Conservation (phyloP, 2,329 filamentous ascomycete genomes). For the Neophaeococcomyces mojaviensis region DNA sequence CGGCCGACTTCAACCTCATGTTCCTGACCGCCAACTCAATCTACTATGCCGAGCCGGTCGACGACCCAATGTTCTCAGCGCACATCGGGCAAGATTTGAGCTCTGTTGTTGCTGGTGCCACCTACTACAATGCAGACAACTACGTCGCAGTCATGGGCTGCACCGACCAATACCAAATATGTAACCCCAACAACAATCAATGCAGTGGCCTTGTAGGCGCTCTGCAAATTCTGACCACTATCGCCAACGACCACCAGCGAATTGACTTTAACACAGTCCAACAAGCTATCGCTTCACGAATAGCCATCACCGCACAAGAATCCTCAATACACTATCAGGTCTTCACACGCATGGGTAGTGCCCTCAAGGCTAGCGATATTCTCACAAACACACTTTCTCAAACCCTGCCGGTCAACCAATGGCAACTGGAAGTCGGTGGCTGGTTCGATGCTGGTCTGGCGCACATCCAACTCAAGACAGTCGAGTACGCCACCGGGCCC, state of each 20-base stretch:
- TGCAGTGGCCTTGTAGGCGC: conserved; percentile 22
- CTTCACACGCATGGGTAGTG: conserved; percentile 9
- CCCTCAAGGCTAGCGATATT: conserved; percentile 15
- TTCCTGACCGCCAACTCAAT: conserved; percentile 27
- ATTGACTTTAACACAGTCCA: conserved; percentile 13
- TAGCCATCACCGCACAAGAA: conserved; percentile 8
- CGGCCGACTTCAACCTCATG: conserved; percentile 24
- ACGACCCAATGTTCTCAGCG: conserved; percentile 29
- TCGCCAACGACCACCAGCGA: neutral
- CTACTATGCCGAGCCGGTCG: conserved; percentile 21
- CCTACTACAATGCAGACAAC: conserved; percentile 21
- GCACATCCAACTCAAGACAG: conserved; percentile 21
- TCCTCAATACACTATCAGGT: conserved; percentile 10
- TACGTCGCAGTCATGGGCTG: conserved; percentile 26
- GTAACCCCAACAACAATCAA: conserved; percentile 21
- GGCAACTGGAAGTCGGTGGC: conserved; percentile 28
- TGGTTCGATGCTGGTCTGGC: conserved; percentile 27
- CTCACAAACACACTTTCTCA: conserved; percentile 12
- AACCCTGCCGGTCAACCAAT: conserved; percentile 28
- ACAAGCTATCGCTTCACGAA: conserved; percentile 8
- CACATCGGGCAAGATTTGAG: conserved; percentile 12
- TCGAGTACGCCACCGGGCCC: conserved; percentile 8
- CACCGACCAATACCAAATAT: conserved; percentile 29
- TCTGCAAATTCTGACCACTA: conserved; percentile 9
- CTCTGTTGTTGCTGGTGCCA: neutral